Percentiles rank a stretch among this genome's conserved stretches.
Conservation (phyloP, 352 stramenopile genomes). For the Phytophthora boehmeriae region DNA sequence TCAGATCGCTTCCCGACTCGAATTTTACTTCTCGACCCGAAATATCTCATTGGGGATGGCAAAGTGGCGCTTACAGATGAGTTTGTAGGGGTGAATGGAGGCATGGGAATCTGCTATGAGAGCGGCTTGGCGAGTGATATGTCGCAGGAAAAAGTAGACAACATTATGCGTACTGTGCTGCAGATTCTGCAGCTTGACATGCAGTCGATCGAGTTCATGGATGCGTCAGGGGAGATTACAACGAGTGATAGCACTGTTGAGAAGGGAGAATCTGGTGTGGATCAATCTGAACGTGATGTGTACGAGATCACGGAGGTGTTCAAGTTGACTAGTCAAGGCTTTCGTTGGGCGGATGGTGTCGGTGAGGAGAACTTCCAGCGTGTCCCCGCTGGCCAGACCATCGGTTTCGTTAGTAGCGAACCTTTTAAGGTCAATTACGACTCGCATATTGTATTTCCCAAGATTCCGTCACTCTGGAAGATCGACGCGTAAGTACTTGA, state of each 20-base stretch:
- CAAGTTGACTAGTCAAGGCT: conserved; percentile 58
- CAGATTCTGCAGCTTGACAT: conserved; percentile 50
- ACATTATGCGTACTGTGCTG: conserved; percentile 22
- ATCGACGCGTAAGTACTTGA: not conserved
- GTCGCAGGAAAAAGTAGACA: conserved; percentile 39
- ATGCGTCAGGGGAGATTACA: conserved; percentile 10
- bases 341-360: conserved; percentile 61
- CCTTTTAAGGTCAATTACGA: conserved; percentile 63
- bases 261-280: not conserved
- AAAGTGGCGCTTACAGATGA: conserved; percentile 72
- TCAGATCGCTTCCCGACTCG: conserved; percentile 49
- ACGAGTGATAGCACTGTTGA: conserved; percentile 1
- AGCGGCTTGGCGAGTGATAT: conserved; percentile 66
- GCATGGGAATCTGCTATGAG: conserved; percentile 74
- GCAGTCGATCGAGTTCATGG: conserved; percentile 27
- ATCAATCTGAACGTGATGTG: not conserved
- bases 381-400: conserved; percentile 40
- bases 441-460: not conserved
- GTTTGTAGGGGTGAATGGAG: conserved; percentile 62
- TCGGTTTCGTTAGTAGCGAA: conserved; percentile 54
- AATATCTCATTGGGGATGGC: conserved; percentile 60
- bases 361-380: conserved; percentile 66
- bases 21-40: conserved; percentile 70
- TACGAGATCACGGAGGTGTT: conserved; percentile 74
- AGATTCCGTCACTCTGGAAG: conserved; percentile 1